Conservation (phyloP, 2,329 filamentous ascomycete genomes). For the Podosphaera fusca region DNA sequence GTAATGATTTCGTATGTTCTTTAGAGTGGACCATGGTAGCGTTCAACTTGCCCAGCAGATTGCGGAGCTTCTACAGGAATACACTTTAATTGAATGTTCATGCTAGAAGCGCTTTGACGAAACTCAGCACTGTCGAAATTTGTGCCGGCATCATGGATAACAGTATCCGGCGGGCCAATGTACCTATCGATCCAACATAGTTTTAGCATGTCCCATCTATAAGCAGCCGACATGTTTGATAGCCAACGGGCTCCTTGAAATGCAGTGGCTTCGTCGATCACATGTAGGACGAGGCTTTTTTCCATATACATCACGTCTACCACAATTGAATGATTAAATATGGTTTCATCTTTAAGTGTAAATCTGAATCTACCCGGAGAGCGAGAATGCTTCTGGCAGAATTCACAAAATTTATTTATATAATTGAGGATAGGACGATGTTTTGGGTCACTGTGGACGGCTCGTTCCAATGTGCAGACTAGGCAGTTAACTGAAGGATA, state of each 20-base stretch:
- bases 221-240: not conserved
- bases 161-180: not conserved
- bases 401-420: not conserved
- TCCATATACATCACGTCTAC: slow-evolving; percentile 3
- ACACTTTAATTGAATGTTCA: not conserved
- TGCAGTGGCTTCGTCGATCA: slow-evolving; percentile 1
- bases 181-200: slow-evolving; percentile 3
- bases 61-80: slow-evolving; percentile 1
- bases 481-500: not conserved
- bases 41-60: slow-evolving; percentile 1
- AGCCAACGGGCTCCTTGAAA: slow-evolving; percentile 2
- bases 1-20: not conserved
- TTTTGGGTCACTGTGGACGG: not conserved
- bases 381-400: not conserved
- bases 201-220: slow-evolving; percentile 1
- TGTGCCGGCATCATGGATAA: not conserved
- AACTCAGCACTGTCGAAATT: slow-evolving; percentile 4
- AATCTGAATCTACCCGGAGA: slow-evolving; percentile 1
- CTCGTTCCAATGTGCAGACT: not conserved
- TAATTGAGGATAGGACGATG: not conserved
- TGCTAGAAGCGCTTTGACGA: not conserved
- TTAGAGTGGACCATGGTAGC: not conserved
- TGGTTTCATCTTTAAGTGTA: not conserved
- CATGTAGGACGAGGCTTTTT: not conserved
- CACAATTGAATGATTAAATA: slow-evolving; percentile 2